Evolutionary conservation across 495 filamentous ascomycete genomes (phyloP).

Genomic region (Neurospora africana): DNA sequence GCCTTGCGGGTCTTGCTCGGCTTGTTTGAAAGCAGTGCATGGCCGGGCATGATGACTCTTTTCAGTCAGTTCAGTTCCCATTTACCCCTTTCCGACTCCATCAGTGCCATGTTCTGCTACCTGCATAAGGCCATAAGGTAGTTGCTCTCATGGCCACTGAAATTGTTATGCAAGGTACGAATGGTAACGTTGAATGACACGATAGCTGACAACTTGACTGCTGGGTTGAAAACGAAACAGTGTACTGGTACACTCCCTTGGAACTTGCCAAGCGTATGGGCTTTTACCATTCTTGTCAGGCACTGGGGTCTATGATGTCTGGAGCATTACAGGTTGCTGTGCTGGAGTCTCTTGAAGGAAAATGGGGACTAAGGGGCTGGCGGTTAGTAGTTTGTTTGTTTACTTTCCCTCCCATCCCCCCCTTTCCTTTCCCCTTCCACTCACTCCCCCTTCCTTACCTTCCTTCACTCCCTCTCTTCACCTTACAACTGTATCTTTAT

Average conservation of each 20-base stretch:
- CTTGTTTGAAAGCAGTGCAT: constrained; percentile 38
- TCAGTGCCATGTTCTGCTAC: background rate
- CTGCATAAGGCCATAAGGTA: background rate
- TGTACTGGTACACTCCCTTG: constrained; percentile 29
- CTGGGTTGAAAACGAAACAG: constrained; percentile 1
- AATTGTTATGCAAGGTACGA: background rate
- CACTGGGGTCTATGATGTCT: constrained; percentile 27
- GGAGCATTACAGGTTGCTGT: constrained; percentile 45
- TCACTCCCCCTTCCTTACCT: no score
- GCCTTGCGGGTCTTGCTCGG: constrained; percentile 41
- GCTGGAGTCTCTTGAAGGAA: constrained; percentile 38
- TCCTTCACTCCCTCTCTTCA: background rate
- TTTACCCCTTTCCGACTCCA: background rate
- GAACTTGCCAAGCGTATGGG: constrained; percentile 32
- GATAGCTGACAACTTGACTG: background rate
- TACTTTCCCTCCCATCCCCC: background rate
- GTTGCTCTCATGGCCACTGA: background rate
- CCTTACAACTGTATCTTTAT: background rate
- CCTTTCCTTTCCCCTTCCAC: background rate
- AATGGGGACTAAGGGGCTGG: constrained; percentile 42
- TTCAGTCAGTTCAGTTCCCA: constrained; percentile 17
- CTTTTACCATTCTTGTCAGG: constrained; percentile 35
- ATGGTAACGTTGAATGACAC: background rate
- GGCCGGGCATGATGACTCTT: constrained; percentile 31
- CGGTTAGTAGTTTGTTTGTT: constrained; percentile 13